Base-by-base conservation (phyloP, 495 filamentous ascomycete species). In the Hypoxylon crocopeplum region DNA sequence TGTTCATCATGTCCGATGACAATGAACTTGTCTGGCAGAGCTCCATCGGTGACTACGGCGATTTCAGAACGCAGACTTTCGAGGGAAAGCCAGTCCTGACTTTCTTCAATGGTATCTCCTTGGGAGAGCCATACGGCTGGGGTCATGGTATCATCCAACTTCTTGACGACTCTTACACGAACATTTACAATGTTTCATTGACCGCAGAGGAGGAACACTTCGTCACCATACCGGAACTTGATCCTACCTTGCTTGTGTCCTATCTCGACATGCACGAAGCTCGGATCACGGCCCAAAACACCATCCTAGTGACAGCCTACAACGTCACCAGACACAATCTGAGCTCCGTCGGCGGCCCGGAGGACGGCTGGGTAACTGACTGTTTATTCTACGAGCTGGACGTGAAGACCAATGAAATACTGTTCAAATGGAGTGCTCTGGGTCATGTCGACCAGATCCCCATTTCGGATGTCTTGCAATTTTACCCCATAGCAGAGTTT, bases 141-240 rank as follows among this genome's bases (percentile, higher is more conserved):
- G 79, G 79, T 0, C 64, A 74, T 27, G 80, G 80, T 10, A 49
- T 59, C 20, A 73, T 74, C 22, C 80, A 78, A 34, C 75, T 82
- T 42, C 66, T 84, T 3, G 77, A 84, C 56, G 69, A 73, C 7
- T 69, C 76, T 21, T 83, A 84, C 48, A 71, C 76, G 30, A 72
- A 77, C 50, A 66, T 66, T 7, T 78, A 78, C 56, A 74, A 63
- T 32, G 60, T 83, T 59, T 56, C 39, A 2, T 20, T 64, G 15
- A 53, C 40, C 22, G 51, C 51, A 4, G 51, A 12, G 5, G 44
- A 59, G 12, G 56, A 60, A 13, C 30, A 50, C 15, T 56, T 63
- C 12, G 39, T 56, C 15, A 51, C 59, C 7, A 52, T 63, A 21
- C n/a, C 47, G 13, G 37, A 42, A 12, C 40, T 59, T 1, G 61